Evolutionary conservation across 148 eudicot species (phyloP).

Genomic region (Arctostaphylos glauca): DNA sequence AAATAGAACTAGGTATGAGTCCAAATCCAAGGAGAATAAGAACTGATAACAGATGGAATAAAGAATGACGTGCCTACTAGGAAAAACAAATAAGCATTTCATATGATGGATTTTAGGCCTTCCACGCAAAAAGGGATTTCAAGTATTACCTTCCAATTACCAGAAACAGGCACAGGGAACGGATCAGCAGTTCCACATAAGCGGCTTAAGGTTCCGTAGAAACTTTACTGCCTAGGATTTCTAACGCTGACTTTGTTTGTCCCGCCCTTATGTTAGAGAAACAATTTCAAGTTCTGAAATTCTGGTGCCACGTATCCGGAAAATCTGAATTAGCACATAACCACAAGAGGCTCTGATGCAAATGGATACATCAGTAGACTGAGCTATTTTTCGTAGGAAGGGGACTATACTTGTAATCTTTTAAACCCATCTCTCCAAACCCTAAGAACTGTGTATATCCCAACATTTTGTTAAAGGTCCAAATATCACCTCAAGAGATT

Average conservation of each 20-base stretch:
- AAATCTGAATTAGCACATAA: background rate
- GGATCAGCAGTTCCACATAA: constrained; percentile 1
- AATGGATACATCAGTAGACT: background rate
- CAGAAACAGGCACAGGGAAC: background rate
- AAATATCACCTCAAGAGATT: background rate
- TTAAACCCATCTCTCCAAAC: background rate
- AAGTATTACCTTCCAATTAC: background rate
- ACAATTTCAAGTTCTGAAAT: background rate
- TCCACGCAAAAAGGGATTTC: too few relatives aligned
- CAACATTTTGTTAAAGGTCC: background rate
- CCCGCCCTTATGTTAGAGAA: background rate
- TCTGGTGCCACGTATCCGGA: background rate
- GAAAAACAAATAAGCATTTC: background rate
- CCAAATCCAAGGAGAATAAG: background rate
- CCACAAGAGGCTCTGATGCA: background rate
- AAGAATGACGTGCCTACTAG: background rate
- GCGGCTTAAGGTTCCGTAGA: background rate
- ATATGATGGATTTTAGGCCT: background rate
- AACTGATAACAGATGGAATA: background rate
- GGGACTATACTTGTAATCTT: background rate
- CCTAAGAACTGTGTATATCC: background rate
- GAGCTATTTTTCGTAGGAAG: background rate
- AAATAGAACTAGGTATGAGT: background rate
- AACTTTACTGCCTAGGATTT: background rate
- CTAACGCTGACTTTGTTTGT: background rate